Evolutionary conservation across 495 filamentous ascomycete genomes (phyloP).

Genomic region (Penicillium taxi): DNA sequence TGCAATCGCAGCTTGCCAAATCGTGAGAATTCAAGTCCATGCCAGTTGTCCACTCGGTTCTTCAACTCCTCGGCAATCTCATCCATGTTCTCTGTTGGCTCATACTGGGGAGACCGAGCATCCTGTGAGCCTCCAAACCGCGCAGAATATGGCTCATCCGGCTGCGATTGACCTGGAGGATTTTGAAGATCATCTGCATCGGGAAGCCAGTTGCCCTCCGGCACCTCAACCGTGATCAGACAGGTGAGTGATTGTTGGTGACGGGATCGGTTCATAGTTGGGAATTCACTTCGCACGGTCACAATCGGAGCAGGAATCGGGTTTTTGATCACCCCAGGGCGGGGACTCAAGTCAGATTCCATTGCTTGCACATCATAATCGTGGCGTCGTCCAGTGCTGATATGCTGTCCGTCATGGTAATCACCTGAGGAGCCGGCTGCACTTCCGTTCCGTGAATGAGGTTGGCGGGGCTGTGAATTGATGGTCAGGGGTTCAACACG

Average conservation of each 20-base stretch:
- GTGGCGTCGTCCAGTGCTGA: conserved; percentile 55
- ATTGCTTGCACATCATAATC: conserved; percentile 96
- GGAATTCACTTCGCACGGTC: conserved; percentile 92
- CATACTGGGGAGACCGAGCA: conserved; percentile 27
- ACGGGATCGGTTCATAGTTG: conserved; percentile 82
- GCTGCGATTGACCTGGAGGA: conserved; percentile 47
- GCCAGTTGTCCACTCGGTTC: conserved; percentile 92
- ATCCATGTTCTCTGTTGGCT: conserved; percentile 60
- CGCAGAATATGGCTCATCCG: conserved; percentile 34
- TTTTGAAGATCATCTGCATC: conserved; percentile 74
- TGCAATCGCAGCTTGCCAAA: conserved; percentile 92
- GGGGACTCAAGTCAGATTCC: conserved; percentile 76
- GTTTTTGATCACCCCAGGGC: conserved; percentile 62
- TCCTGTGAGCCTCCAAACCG: conserved; percentile 28
- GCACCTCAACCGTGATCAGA: conserved; percentile 87
- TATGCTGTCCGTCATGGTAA: conserved; percentile 57
- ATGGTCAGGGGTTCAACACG: conserved; percentile 53
- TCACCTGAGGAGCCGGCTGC: conserved; percentile 66
- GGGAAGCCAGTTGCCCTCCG: conserved; percentile 84
- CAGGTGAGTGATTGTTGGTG: conserved; percentile 95
- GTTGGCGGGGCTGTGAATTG: conserved; percentile 37
- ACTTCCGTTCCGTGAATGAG: conserved; percentile 63
- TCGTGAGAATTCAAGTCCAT: conserved; percentile 88
- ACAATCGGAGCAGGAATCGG: conserved; percentile 88
- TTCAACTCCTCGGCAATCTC: conserved; percentile 83